phyloP scores from a whole-genome alignment of 2,329 filamentous ascomycete genomes.

The Tolypocladium endophyticum region DNA sequence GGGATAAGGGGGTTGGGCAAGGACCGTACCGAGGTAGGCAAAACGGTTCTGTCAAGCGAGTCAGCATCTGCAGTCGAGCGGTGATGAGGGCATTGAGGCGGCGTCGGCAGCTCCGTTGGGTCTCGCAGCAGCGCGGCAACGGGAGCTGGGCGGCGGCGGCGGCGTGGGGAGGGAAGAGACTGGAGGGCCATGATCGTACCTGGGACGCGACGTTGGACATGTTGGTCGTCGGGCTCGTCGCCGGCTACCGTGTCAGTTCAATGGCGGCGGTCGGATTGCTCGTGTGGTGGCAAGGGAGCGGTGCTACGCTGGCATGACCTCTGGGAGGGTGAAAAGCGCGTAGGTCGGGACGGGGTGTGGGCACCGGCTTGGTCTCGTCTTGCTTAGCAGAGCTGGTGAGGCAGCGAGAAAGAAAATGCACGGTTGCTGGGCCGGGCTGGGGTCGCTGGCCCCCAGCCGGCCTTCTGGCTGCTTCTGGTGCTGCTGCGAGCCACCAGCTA shows the following conservation, averaged over 20 bases:
- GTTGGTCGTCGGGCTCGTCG: conserved; percentile 42
- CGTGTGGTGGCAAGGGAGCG: conserved; percentile 18
- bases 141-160: background rate
- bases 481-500: background rate
- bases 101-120: background rate
- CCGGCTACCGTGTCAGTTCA: conserved; percentile 28
- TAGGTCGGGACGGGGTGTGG: conserved; percentile 8
- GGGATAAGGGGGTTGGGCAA: conserved; percentile 9
- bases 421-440: conserved; percentile 2
- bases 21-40: conserved; percentile 85
- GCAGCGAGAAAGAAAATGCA: conserved; percentile 4
- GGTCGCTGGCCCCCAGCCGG: background rate
- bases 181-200: conserved; percentile 33
- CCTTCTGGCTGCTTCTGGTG: conserved; percentile 1
- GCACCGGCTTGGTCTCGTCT: background rate
- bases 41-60: conserved; percentile 66
- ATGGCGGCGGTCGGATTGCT: conserved; percentile 22
- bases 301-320: conserved; percentile 29
- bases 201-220: conserved; percentile 51
- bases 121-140: background rate
- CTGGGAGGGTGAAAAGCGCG: conserved; percentile 12
- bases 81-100: background rate
- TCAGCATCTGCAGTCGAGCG: background rate
- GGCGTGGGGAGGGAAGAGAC: background rate
- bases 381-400: background rate